These are phyloP conservation scores for Arthromyces matolae DNA, from an alignment of 768 basidiomycete species.

Conservation along the genomic window DNA sequence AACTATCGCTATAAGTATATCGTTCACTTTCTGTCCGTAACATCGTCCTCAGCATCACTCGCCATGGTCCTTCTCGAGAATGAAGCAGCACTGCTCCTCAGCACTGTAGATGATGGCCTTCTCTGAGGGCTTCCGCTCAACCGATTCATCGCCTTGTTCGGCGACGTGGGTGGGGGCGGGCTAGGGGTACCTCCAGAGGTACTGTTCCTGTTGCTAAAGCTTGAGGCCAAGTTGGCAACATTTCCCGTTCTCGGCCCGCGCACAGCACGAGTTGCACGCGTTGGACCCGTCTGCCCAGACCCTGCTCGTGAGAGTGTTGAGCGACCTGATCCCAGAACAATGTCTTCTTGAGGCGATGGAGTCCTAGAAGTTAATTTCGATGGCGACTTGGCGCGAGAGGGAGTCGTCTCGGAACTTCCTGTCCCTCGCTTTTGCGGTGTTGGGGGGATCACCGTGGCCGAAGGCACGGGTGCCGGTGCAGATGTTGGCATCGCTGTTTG, in stretches of 20 bases:
- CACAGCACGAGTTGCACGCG: conserved; percentile 47
- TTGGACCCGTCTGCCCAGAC: conserved; percentile 32
- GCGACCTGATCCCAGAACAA: conserved; percentile 34
- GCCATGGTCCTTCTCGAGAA: conserved; percentile 77
- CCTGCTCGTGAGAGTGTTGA: conserved; percentile 44
- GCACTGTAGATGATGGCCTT: conserved; percentile 39
- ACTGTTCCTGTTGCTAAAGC: conserved; percentile 46
- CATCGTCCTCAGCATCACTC: conserved; percentile 78
- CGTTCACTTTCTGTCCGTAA: conserved; percentile 37
- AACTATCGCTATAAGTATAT: neutral
- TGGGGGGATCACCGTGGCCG: conserved; percentile 47
- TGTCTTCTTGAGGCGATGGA: conserved; percentile 41
- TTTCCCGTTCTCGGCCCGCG: conserved; percentile 45
- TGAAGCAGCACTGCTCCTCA: conserved; percentile 41
- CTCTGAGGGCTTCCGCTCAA: conserved; percentile 45
- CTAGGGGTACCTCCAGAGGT: conserved; percentile 29
- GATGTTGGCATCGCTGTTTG: conserved; percentile 39
- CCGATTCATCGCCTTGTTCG: conserved; percentile 42
- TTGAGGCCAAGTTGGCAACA: conserved; percentile 56
- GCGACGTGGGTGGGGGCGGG: conserved; percentile 20
- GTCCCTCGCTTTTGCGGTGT: conserved; percentile 46
- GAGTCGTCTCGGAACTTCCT: conserved; percentile 27
- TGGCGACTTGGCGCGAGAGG: conserved; percentile 35
- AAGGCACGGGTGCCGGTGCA: conserved; percentile 35
- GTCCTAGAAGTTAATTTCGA: conserved; percentile 36